A percentile compares a stretch with the other conserved stretches of the same genome.
Evolutionary conservation across 2,329 filamentous ascomycete species (phyloP).

Genomic region (Aspergillus alliaceus): DNA sequence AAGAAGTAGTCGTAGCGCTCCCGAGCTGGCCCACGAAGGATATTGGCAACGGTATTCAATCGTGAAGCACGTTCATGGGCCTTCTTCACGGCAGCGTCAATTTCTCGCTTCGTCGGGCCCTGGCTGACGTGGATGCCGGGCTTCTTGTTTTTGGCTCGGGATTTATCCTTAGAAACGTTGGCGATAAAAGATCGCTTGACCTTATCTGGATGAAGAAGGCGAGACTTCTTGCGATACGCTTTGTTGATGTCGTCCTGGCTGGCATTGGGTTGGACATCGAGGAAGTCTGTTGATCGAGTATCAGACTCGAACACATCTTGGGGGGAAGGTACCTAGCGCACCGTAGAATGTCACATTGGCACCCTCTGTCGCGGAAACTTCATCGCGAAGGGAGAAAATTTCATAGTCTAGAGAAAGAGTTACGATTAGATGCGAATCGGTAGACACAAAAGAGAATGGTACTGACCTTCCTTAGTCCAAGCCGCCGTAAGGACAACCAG

Average conservation of each 20-base stretch:
- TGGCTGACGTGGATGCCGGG: conserved; percentile 67
- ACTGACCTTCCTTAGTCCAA: conserved; percentile 83
- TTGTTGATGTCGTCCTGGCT: conserved; percentile 87
- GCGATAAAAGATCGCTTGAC: conserved; percentile 79
- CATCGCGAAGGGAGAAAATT: conserved; percentile 93
- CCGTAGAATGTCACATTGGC: conserved; percentile 82
- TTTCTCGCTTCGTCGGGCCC: conserved; percentile 69
- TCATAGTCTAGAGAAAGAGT: conserved; percentile 72
- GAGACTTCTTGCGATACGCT: conserved; percentile 86
- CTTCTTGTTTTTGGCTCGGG: conserved; percentile 55
- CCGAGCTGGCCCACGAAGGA: conserved; percentile 76
- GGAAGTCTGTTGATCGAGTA: conserved; percentile 59
- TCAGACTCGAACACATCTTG: not conserved
- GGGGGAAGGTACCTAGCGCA: conserved; percentile 22
- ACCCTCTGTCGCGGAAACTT: conserved; percentile 75
- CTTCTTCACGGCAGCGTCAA: conserved; percentile 75
- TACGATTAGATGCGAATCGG: not conserved
- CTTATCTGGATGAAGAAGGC: conserved; percentile 89
- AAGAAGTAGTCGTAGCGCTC: conserved; percentile 95
- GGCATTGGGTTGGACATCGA: conserved; percentile 72
- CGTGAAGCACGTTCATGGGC: conserved; percentile 82
- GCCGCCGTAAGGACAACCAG: conserved; percentile 68
- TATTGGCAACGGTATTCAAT: conserved; percentile 78
- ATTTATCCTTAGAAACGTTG: conserved; percentile 60
- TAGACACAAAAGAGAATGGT: conserved; percentile 8